These are phyloP conservation scores for Phytophthora sansomeana DNA, from an alignment of 352 stramenopile genomes.

Conservation along the genomic window DNA sequence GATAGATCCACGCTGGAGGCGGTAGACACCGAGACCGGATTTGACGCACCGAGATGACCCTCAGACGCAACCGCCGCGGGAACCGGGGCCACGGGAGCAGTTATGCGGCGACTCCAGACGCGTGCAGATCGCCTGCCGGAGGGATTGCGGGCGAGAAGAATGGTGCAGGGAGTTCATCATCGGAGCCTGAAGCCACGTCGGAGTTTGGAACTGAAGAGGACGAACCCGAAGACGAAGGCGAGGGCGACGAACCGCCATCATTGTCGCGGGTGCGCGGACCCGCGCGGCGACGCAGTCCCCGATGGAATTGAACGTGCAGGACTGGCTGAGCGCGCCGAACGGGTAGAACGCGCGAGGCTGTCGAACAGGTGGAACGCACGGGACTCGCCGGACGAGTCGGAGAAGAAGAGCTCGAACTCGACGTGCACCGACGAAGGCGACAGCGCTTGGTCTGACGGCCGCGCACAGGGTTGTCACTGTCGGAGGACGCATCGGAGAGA, in stretches of 20 bases:
- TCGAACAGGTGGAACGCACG: no score
- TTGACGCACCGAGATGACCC: background rate
- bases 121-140: background rate
- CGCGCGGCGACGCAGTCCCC: no score
- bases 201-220: no score
- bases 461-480: background rate
- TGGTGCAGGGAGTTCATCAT: background rate
- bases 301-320: no score
- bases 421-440: background rate
- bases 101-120: background rate
- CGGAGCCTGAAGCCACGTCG: no score
- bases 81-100: background rate
- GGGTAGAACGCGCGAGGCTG: no score
- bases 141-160: slow-evolving; percentile 6
- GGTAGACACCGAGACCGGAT: background rate
- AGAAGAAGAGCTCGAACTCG: background rate
- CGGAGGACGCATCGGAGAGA: background rate
- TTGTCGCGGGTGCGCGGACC: no score
- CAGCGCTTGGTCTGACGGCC: background rate
- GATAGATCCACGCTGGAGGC: background rate
- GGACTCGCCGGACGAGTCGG: background rate
- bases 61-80: background rate
- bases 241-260: background rate
- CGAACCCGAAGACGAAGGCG: background rate
- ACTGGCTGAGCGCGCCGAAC: no score